Base-by-base conservation (phyloP, 129 eudicot genomes). In the Ambrosia trifida region DNA sequence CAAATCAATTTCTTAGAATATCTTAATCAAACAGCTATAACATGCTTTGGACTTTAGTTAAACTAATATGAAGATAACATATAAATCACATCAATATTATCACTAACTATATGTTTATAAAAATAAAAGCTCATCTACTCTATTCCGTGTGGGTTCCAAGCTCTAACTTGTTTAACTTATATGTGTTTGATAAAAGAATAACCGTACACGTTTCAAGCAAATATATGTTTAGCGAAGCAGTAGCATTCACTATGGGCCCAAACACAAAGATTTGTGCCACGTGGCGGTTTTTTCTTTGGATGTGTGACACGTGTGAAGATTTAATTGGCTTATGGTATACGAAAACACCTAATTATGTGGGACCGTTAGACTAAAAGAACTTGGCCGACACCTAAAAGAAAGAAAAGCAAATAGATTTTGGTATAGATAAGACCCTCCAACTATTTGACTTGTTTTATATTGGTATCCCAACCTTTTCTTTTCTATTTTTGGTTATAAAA, bases 331-430 rank as follows among this genome's bases (percentile, higher is more conserved):
- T 0, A 40, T 2, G 1, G 9, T 5, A 60, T 7, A 3, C 10
- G 31, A 50, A 50, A 13, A 12, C 72, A 77, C 71, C 76, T 50
- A 69, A 52, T 60, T 36, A 60, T 4, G 76, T 69, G 81, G 75
- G 71, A 11, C 64, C 71, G 9, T 17, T 41, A 11, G 72, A 47
- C 56, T 69, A 41, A 61, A 60, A 18, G 7, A 45, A 14, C 30
- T 69, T 77, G 66, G 66, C 81, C 81, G 76, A 69, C 81, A 77
- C 40, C 57, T 68, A 31, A 18, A 77, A 47, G 32, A 36, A 57
- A 68, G 0, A 19, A 52, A 51, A 19, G 5, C 6, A 38, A 64
- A 52, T 12, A 51, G 7, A 74, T n/a, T 28, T 65, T 41, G 58
- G 33, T 41, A 2, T 0, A 44, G 19, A 64, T 65, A 14, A 36